phyloP scores from a whole-genome alignment of 371 early-diverging fungal species.

The Neoconidiobolus thromboides region DNA sequence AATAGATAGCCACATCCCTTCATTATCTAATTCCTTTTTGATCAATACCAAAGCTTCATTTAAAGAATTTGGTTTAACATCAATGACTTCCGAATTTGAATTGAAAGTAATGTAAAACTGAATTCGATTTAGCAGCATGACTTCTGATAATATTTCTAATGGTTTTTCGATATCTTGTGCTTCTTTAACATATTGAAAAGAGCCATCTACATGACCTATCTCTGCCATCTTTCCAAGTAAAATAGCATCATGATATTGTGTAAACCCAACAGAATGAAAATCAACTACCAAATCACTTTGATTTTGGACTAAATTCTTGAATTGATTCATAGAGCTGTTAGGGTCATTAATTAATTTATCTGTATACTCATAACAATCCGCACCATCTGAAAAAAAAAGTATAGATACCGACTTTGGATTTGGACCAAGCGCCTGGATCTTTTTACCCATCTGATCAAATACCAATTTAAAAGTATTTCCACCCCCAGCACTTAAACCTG shows the following conservation, averaged over 20 bases:
- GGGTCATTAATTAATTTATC: not conserved
- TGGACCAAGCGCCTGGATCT: not conserved
- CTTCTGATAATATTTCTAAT: constrained; percentile 11
- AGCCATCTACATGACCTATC: constrained; percentile 10
- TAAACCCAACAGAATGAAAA: constrained; percentile 15
- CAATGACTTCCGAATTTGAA: not conserved
- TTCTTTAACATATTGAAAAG: constrained; percentile 11
- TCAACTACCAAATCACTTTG: not conserved
- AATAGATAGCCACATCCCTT: not conserved
- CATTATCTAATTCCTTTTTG: not conserved
- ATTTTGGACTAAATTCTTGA: not conserved
- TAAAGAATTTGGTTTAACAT: not conserved
- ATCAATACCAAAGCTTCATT: not conserved
- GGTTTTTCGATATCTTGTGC: constrained; percentile 11
- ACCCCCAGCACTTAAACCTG: not conserved
- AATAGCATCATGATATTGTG: constrained; percentile 11
- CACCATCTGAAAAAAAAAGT: constrained; percentile 15
- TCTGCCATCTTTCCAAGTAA: constrained; percentile 14
- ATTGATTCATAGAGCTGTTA: not conserved
- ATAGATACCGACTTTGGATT: not conserved
- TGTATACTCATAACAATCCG: constrained; percentile 6
- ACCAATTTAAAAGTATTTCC: not conserved
- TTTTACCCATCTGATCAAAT: not conserved
- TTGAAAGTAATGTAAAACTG: not conserved
- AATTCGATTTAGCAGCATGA: not conserved